These are phyloP conservation scores for Linnemannia exigua DNA, from an alignment of 192 early-diverging fungal species.

Conservation along the genomic window DNA sequence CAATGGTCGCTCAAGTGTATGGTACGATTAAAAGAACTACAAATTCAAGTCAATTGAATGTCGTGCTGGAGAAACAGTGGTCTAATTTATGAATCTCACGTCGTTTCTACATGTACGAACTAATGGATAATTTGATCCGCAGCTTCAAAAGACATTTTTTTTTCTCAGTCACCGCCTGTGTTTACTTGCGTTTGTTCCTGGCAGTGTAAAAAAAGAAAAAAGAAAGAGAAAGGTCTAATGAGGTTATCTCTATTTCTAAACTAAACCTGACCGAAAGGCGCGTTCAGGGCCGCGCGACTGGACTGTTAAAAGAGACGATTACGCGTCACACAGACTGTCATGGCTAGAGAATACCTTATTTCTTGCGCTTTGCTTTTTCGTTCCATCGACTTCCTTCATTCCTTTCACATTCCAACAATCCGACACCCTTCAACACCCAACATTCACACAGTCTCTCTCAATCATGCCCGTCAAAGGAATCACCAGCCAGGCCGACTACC, in stretches of 20 bases:
- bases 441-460: background rate
- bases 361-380: background rate
- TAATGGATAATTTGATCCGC: too few relatives aligned
- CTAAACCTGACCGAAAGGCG: background rate
- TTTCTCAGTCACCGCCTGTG: too few relatives aligned
- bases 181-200: background rate
- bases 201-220: background rate
- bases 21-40: too few relatives aligned
- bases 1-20: too few relatives aligned
- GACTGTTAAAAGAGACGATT: background rate
- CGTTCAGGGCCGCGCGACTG: too few relatives aligned
- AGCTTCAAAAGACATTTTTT: too few relatives aligned
- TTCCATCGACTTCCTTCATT: background rate
- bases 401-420: background rate
- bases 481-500: slow-evolving; percentile 50
- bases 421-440: background rate
- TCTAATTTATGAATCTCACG: too few relatives aligned
- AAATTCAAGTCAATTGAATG: too few relatives aligned
- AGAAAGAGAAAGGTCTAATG: too few relatives aligned
- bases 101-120: too few relatives aligned
- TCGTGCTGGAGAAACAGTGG: too few relatives aligned
- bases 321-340: background rate
- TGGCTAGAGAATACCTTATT: background rate
- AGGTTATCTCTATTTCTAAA: too few relatives aligned
- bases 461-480: slow-evolving; percentile 52